These are phyloP conservation scores for Hypsizygus marmoreus DNA, from an alignment of 768 basidiomycete genomes.

Conservation along the genomic window DNA sequence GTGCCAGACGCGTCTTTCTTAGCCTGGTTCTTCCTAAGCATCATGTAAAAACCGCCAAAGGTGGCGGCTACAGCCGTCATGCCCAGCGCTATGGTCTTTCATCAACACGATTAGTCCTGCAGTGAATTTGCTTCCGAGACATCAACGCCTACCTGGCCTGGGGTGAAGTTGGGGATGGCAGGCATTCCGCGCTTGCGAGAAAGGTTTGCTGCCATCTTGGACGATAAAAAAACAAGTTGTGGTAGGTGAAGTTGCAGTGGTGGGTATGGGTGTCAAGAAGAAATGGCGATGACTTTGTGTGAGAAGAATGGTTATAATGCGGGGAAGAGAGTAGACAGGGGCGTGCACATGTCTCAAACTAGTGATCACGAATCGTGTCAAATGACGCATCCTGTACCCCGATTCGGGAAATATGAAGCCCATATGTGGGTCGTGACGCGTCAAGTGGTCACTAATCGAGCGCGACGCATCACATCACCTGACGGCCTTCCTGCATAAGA, in stretches of 20 bases:
- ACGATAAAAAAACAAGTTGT: no score
- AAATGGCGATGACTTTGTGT: no score
- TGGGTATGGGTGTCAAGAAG: no score
- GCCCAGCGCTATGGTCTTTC: constrained; percentile 29
- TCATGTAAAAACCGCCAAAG: constrained; percentile 31
- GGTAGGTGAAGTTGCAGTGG: no score
- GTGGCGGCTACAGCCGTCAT: constrained; percentile 26
- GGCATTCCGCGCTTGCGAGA: no score
- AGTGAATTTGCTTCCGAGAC: neutral
- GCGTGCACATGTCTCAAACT: no score
- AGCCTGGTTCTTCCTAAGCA: constrained; percentile 26
- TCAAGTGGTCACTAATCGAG: no score
- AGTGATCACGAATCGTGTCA: no score
- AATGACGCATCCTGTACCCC: constrained; percentile 5
- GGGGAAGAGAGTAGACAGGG: no score
- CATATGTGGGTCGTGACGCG: neutral
- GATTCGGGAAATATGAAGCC: neutral
- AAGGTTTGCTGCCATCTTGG: no score
- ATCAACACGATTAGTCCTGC: neutral
- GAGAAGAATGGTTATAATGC: no score
- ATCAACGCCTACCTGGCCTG: constrained; percentile 8
- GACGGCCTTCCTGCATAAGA: neutral
- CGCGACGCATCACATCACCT: constrained; percentile 13
- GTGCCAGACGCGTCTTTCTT: constrained; percentile 26
- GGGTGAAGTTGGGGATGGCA: neutral